A percentile compares a stretch with the other conserved stretches of the same genome.
phyloP scores from a whole-genome alignment of 169 alveolate genomes.

The Cyclospora cayetanensis region DNA sequence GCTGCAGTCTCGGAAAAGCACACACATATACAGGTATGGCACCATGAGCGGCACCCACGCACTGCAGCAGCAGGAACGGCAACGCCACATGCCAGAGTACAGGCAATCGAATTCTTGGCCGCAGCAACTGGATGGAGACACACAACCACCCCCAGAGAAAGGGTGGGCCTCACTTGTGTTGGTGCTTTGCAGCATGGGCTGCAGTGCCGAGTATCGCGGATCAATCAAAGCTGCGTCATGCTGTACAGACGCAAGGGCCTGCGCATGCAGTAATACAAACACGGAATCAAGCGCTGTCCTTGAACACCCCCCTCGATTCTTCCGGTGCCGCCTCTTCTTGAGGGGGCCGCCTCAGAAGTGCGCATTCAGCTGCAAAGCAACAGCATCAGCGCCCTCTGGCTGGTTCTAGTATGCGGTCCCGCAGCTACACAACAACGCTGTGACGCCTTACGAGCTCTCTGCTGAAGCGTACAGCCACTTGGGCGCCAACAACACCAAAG shows the following conservation, averaged over 20 bases:
- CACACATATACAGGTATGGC: background rate
- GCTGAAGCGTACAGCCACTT: background rate
- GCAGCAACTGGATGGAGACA: background rate
- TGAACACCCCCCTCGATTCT: no score
- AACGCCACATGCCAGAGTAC: background rate
- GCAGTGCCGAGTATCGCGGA: background rate
- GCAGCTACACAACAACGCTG: no score
- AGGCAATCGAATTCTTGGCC: background rate
- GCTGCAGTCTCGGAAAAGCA: background rate
- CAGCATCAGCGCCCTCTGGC: no score
- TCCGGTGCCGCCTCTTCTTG: no score
- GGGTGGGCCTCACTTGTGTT: background rate
- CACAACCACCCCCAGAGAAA: background rate
- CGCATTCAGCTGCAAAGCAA: no score
- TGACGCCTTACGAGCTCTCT: conserved; percentile 5
- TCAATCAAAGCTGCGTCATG: background rate
- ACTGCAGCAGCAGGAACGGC: background rate
- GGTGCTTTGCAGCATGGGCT: background rate
- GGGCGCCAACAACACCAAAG: background rate
- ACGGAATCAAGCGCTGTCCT: no score
- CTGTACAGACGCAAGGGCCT: background rate
- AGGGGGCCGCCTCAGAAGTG: no score
- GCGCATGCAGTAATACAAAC: no score
- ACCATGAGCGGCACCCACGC: background rate
- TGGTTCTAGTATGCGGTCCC: no score